Conservation (phyloP, 495 filamentous ascomycete genomes). For the Aspergillus panamensis region DNA sequence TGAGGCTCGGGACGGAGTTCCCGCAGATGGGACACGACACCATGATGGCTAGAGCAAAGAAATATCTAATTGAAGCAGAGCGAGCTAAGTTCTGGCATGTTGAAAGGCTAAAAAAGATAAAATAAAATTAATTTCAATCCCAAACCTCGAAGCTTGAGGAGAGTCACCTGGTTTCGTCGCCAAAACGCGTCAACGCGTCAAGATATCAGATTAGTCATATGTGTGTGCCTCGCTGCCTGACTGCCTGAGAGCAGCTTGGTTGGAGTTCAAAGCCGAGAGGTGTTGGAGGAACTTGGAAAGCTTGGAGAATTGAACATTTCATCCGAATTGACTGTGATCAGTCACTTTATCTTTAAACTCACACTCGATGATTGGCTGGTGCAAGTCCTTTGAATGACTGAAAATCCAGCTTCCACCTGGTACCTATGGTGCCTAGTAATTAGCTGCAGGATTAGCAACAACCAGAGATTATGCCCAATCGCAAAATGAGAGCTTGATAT, state of each 20-base stretch:
- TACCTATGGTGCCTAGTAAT: no score
- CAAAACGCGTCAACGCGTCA: slow-evolving; percentile 16
- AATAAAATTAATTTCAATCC: not conserved
- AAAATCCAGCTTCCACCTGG: not conserved
- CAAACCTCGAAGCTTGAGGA: not conserved
- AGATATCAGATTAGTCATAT: slow-evolving; percentile 7
- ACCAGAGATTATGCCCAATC: no score
- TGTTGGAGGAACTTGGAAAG: not conserved
- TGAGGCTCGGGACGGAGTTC: slow-evolving; percentile 64
- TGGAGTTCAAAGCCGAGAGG: not conserved
- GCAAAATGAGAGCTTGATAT: no score
- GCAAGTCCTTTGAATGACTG: not conserved
- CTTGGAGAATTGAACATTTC: not conserved
- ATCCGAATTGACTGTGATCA: not conserved
- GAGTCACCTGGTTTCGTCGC: not conserved
- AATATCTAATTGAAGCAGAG: slow-evolving; percentile 14
- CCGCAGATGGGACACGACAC: slow-evolving; percentile 87
- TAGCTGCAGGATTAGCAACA: no score
- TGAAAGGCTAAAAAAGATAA: not conserved
- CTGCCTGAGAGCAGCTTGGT: slow-evolving; percentile 8
- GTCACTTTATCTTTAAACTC: not conserved
- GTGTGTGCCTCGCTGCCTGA: slow-evolving; percentile 7
- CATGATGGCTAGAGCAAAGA: slow-evolving; percentile 39
- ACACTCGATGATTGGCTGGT: not conserved
- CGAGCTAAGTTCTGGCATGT: not conserved